These are phyloP conservation scores for Actinomortierella ambigua DNA, from an alignment of 371 early-diverging fungal species.

Conservation along the genomic window DNA sequence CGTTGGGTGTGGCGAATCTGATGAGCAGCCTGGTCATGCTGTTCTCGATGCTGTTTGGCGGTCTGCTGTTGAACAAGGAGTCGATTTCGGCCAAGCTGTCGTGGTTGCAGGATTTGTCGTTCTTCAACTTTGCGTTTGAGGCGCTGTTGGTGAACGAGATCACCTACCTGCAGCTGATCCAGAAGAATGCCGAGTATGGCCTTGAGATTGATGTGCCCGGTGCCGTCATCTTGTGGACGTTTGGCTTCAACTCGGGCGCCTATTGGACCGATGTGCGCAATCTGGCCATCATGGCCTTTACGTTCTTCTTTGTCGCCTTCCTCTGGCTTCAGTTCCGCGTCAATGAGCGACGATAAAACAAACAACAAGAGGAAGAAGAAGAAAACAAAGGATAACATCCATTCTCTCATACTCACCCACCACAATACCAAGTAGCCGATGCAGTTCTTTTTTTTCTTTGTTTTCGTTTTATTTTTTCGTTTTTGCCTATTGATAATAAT, in stretches of 20 bases:
- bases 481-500: too few species aligned
- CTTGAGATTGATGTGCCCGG: slow-evolving; percentile 85
- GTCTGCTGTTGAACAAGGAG: slow-evolving; percentile 86
- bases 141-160: slow-evolving; percentile 89
- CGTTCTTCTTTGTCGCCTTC: slow-evolving; percentile 73
- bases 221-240: slow-evolving; percentile 84
- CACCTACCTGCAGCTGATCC: slow-evolving; percentile 74
- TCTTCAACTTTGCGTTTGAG: slow-evolving; percentile 91
- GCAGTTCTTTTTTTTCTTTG: too few species aligned
- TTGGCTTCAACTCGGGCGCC: slow-evolving; percentile 86
- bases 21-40: slow-evolving; percentile 81
- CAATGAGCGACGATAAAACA: slow-evolving; percentile 82
- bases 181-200: slow-evolving; percentile 71
- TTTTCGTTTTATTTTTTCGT: too few species aligned
- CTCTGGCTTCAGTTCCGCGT: slow-evolving; percentile 84
- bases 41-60: slow-evolving; percentile 91
- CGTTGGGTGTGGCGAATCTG: slow-evolving; percentile 81
- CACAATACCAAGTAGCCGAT: too few species aligned
- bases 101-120: slow-evolving; percentile 82
- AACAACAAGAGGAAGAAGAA: too few species aligned
- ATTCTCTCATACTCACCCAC: too few species aligned
- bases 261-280: slow-evolving; percentile 86
- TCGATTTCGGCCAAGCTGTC: slow-evolving; percentile 77
- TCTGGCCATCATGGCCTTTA: slow-evolving; percentile 61
- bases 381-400: too few species aligned